Evolutionary conservation across 148 eudicot genomes (phyloP), one percentile per base, ranked within the genome.

Genomic region (Polygonum maritimum): DNA sequence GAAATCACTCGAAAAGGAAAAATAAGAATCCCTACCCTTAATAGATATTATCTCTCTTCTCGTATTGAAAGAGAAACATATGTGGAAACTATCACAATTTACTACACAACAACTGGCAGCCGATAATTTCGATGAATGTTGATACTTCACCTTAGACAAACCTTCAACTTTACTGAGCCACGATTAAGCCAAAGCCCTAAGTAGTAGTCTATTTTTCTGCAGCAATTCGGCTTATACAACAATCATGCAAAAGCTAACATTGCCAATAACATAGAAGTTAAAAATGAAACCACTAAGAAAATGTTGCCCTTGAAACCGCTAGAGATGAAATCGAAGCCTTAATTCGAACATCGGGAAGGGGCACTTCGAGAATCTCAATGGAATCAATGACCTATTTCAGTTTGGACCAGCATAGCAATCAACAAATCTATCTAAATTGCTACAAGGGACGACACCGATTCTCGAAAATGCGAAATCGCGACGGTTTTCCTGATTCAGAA

Each of bases 251-350:
- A 26, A 54, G 26, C 58, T 52, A 52, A n/a, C 58, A 52, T 52
- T n/a, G n/a, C 58, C 58, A 52, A 52, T 2, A 52, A 52, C 58
- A 15, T 51, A 51, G 19, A 18, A 51, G n/a, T 51, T 16, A 3
- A 3, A 51, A 51, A 51, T 51, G 58, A 52, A n/a, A 52, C 7
- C n/a, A n/a, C 18, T 19, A 58, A 22, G 26, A 4, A 7, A 9
- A 26, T 22, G 35, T 22, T 58, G 11, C 15, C 35, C 15, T 63
- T 33, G 40, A 63, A 14, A 35, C 35, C 70, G 35, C 40, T 35
- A 35, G 12, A 35, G 14, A 33, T 63, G 70, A 33, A 63, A 63
- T 63, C 70, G 70, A 63, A 63, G 70, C 41, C 70, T 40, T 63
- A 63, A 63, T 4, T 60, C 67, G 3, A 60, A 22, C 15, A 22